These are phyloP conservation scores for Amanita phalloides DNA, from an alignment of 768 basidiomycete species.

Conservation along the genomic window DNA sequence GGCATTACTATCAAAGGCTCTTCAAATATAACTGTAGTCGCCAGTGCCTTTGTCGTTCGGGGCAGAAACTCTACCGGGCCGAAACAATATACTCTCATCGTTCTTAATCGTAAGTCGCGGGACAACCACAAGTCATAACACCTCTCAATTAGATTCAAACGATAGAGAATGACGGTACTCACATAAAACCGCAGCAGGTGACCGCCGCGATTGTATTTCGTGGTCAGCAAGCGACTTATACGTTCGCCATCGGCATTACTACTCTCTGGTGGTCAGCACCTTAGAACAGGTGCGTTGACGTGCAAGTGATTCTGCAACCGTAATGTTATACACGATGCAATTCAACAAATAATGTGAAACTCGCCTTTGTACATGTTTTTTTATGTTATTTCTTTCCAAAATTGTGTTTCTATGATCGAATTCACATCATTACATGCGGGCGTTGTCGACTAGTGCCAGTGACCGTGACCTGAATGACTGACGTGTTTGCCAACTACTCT, in stretches of 20 bases:
- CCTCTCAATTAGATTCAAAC: neutral
- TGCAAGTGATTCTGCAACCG: no score
- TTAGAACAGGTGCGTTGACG: neutral
- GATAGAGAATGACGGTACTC: constrained; percentile 32
- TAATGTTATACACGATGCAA: no score
- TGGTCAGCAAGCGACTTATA: constrained; percentile 58
- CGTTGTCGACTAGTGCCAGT: neutral
- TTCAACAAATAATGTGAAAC: neutral
- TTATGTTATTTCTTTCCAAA: neutral
- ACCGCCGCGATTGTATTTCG: constrained; percentile 52
- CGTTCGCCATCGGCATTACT: constrained; percentile 69
- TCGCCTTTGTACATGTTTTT: neutral
- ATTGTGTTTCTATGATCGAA: neutral
- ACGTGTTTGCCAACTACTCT: neutral
- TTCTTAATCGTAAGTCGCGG: constrained; percentile 50
- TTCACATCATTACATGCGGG: neutral
- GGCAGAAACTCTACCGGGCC: constrained; percentile 43
- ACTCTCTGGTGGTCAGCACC: constrained; percentile 40
- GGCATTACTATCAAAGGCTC: constrained; percentile 50
- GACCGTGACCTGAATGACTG: neutral
- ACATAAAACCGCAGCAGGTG: constrained; percentile 35
- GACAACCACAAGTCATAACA: neutral
- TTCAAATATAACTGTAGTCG: constrained; percentile 45
- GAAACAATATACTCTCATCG: constrained; percentile 60
- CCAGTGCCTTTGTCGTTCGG: constrained; percentile 53